Evolutionary conservation across 2,329 filamentous ascomycete genomes (phyloP), one percentile per base, ranked within the genome.

Genomic region (Thelonectria blattea): DNA sequence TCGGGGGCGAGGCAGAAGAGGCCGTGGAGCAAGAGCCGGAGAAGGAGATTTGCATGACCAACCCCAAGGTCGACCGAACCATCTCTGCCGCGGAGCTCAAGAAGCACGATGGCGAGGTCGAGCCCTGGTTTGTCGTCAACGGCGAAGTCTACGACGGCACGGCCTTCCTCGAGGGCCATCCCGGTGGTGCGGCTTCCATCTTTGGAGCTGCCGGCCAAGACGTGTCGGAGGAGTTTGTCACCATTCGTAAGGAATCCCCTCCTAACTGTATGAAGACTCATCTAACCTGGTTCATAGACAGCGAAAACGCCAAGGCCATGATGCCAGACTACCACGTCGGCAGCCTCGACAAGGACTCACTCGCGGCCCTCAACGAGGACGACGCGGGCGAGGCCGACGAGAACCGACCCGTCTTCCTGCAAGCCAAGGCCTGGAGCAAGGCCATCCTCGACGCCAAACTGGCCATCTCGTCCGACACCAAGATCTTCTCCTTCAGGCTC

Each of bases 61-160:
- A 90, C 66, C 85, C 88, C 48, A 84, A 83, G 0, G 66, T 93
- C 15, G 81, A 86, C 39, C 83, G 82, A 5, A 74, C 76, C 12
- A 90, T 97, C 61, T 84, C 85, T 1, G 81, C 92, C 30, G 85
- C 91, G 10, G 91, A 96, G 69, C 77, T 97, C 39, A 84, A 85
- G 62, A 81, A 84, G 62, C 91, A 96, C 68, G 84, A 86, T 22
- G 83, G 77, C 15, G 85, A 88, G 37, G 76, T 85, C 1, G 80
- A 85, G 27, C 91, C 92, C 1, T 97, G 93, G 92, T 97, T 97
- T 70, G 88, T 96, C 4, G 84, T 97, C 11, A 88, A 93, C 60
- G 91, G 92, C 0, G 88, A 97, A 69, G 92, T 97, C 0, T 97
- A 96, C 68, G 90, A 97, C 70, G 93, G 93, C 5, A 93, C 91